Evolutionary conservation across 805 yeast genomes (phyloP).

Genomic region (Barnettozyma californica): DNA sequence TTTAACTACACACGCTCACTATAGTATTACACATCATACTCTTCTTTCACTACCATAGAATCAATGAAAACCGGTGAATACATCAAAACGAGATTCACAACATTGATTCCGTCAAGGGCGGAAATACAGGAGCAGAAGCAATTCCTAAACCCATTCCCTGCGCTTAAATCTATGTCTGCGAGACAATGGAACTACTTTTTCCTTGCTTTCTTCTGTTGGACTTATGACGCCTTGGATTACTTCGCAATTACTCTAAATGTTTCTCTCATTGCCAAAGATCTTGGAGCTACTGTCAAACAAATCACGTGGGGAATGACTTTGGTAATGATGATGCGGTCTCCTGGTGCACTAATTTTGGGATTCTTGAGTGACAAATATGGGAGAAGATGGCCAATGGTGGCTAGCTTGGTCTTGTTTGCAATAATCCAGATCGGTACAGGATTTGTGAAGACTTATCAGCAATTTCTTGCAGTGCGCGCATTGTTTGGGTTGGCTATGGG

Average conservation of each 20-base stretch:
- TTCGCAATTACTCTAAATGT: slow-evolving; percentile 58
- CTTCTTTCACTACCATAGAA: background rate
- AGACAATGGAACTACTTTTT: slow-evolving; percentile 51
- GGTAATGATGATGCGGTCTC: slow-evolving; percentile 65
- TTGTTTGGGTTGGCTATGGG: slow-evolving; percentile 56
- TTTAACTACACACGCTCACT: too few relatives aligned
- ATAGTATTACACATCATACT: too few relatives aligned
- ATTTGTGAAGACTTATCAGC: slow-evolving; percentile 48
- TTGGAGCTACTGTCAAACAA: slow-evolving; percentile 41
- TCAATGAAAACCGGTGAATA: slow-evolving; percentile 9
- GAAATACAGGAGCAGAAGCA: slow-evolving; percentile 3
- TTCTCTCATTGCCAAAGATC: slow-evolving; percentile 42
- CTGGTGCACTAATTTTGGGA: slow-evolving; percentile 67
- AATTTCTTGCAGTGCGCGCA: slow-evolving; percentile 59
- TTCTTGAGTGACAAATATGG: slow-evolving; percentile 56
- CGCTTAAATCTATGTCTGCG: slow-evolving; percentile 30
- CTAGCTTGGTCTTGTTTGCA: slow-evolving; percentile 45
- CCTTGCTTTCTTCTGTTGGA: slow-evolving; percentile 61
- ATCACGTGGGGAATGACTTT: slow-evolving; percentile 75
- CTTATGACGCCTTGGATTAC: slow-evolving; percentile 68
- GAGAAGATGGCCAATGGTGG: slow-evolving; percentile 62
- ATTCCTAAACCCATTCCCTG: slow-evolving; percentile 39
- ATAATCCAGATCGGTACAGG: slow-evolving; percentile 63
- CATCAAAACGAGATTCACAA: slow-evolving; percentile 39
- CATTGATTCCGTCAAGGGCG: slow-evolving; percentile 43